phyloP scores from a whole-genome alignment of 177 flowering plant species.

The Vitis hybrid region DNA sequence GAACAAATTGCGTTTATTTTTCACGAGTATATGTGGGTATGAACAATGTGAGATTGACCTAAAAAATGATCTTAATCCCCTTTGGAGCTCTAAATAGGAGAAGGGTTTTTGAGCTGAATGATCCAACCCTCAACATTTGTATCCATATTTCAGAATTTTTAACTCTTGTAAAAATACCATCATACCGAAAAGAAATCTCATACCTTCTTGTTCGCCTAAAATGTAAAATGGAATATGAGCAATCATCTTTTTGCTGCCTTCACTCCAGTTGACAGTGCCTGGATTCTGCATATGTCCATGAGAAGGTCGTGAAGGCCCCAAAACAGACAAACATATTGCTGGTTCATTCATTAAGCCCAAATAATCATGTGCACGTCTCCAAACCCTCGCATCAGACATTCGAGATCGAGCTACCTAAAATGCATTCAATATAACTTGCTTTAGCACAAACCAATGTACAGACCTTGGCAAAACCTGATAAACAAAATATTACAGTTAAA shows the following conservation, averaged over 20 bases:
- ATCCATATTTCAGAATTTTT: background rate
- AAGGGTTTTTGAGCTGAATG: background rate
- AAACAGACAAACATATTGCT: constrained; percentile 75
- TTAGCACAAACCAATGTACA: background rate
- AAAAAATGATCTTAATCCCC: no score
- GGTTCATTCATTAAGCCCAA: constrained; percentile 91
- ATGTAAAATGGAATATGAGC: constrained; percentile 89
- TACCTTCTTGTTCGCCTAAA: constrained; percentile 77
- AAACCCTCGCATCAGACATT: constrained; percentile 72
- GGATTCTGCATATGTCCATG: constrained; percentile 38
- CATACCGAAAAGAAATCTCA: background rate
- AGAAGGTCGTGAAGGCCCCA: constrained; percentile 71
- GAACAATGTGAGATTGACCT: no score
- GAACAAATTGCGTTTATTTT: no score
- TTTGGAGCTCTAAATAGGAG: no score
- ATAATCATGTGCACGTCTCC: constrained; percentile 90
- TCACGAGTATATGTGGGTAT: no score
- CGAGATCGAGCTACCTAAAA: constrained; percentile 90
- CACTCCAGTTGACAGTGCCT: constrained; percentile 83
- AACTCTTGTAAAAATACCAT: background rate
- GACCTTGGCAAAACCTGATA: no score
- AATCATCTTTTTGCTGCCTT: constrained; percentile 72
- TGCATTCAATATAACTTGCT: background rate
- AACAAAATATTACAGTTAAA: background rate
- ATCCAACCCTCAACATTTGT: background rate